These are phyloP conservation scores for Tardiomyces digboiensis DNA, from an alignment of 1,139 yeast genomes.

Conservation along the genomic window DNA sequence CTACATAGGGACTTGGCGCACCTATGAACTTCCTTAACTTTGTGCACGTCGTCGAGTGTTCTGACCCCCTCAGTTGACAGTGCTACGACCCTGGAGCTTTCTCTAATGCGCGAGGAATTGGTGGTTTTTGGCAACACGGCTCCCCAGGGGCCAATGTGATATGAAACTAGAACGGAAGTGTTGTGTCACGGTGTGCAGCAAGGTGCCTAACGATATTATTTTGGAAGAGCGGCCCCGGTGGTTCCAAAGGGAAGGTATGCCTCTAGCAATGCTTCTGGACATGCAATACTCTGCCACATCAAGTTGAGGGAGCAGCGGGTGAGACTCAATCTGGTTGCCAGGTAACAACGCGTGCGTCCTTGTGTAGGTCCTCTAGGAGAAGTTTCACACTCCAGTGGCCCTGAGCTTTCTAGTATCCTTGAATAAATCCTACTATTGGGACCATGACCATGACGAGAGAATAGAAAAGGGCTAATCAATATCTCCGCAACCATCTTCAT, in stretches of 20 bases:
- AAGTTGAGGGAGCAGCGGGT: conserved; percentile 66
- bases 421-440: conserved; percentile 35
- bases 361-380: conserved; percentile 39
- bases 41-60: conserved; percentile 34
- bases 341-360: conserved; percentile 41
- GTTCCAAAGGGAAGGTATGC: conserved; percentile 82
- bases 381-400: conserved; percentile 60
- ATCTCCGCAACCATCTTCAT: conserved; percentile 30
- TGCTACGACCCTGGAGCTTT: conserved; percentile 44
- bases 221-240: conserved; percentile 50
- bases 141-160: conserved; percentile 59
- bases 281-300: conserved; percentile 49
- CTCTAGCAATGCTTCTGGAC: conserved; percentile 48
- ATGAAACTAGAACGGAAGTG: conserved; percentile 49
- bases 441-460: conserved; percentile 35
- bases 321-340: conserved; percentile 67
- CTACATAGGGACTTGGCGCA: conserved; percentile 34
- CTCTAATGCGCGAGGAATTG: conserved; percentile 46
- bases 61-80: conserved; percentile 47
- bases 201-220: conserved; percentile 39
- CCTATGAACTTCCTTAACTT: conserved; percentile 39
- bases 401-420: conserved; percentile 31
- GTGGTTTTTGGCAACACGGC: conserved; percentile 72
- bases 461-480: conserved; percentile 33
- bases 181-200: conserved; percentile 43